Evolutionary conservation across 1,139 yeast species (phyloP), one percentile per base, ranked within the genome.

Genomic region (Suzukiozyma palmioleophila): DNA sequence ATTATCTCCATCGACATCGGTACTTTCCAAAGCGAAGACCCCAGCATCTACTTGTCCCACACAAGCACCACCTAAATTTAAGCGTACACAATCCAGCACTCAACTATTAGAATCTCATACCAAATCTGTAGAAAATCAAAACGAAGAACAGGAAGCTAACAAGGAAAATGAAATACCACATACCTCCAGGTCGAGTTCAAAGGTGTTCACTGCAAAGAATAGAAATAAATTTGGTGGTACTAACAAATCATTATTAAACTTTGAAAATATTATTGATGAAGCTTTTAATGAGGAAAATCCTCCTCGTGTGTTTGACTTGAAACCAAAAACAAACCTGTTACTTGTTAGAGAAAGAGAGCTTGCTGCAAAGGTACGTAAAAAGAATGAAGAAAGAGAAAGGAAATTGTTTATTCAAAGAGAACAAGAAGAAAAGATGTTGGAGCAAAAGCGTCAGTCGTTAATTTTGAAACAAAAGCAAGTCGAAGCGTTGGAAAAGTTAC

Each of bases 201-300:
- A 36, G n/a, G 38, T 42, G 11, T 35, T 28, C 30, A 35, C 37
- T 11, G 32, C 37, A 22, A 37, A 37, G 10, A 49, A 40, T 8
- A 44, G 43, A 24, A 34, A 36, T 37, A 47, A 39, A 27, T 41
- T 47, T 14, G 44, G 41, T 13, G 47, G 48, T 3, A 40, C 47
- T 13, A 57, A 54, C 29, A 59, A 52, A 36, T 60, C 69, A 0
- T 50, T 64, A 21, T 42, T 56, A 28, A 62, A 62, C 43, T 66
- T 66, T 45, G 62, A 59, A 39, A 43, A 49, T 40, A 59, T 64
- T 24, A 63, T 65, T 46, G 63, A 62, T 36, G 68, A 62, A 40
- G 54, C 64, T 21, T 64, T 66, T 41, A 52, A 49, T 26, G 45
- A 47, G 27, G 36, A 35, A 14, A 42, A 46, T 10, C 39, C 40